phyloP scores from a whole-genome alignment of 768 basidiomycete species.

The Pleurotus pulmonarius region DNA sequence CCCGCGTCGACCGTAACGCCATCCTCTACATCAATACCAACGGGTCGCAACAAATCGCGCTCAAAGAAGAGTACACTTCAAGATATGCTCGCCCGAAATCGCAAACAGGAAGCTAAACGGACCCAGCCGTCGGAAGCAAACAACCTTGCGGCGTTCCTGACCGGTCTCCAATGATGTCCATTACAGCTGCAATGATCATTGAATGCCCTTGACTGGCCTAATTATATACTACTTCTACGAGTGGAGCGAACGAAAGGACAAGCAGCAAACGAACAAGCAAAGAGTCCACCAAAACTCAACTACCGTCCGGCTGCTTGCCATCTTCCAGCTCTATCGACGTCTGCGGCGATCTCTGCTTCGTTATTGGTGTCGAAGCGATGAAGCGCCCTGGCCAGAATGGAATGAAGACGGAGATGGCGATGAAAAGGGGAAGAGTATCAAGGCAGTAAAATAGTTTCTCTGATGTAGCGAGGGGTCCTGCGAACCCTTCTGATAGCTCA shows the following conservation, averaged over 20 bases:
- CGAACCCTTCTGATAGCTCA: slow-evolving; percentile 63
- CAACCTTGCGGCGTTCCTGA: slow-evolving; percentile 55
- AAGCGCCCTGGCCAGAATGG: slow-evolving; percentile 67
- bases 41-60: slow-evolving; percentile 25
- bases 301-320: background rate
- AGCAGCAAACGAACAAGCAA: background rate
- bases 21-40: slow-evolving; percentile 1
- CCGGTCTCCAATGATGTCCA: slow-evolving; percentile 27
- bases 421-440: slow-evolving; percentile 60
- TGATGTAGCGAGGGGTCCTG: slow-evolving; percentile 50
- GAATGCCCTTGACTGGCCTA: too few species aligned
- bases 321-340: background rate
- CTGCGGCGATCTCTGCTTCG: background rate
- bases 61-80: slow-evolving; percentile 56
- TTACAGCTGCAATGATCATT: background rate
- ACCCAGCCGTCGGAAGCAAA: slow-evolving; percentile 19
- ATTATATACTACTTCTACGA: too few species aligned
- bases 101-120: slow-evolving; percentile 42
- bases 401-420: slow-evolving; percentile 53
- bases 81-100: slow-evolving; percentile 61
- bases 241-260: too few species aligned
- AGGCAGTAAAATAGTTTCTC: slow-evolving; percentile 65
- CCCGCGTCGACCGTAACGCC: background rate
- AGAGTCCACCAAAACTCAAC: background rate
- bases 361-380: slow-evolving; percentile 22